phyloP scores from a whole-genome alignment of 2,329 filamentous ascomycete genomes.

The Aquanectria penicillioides region DNA sequence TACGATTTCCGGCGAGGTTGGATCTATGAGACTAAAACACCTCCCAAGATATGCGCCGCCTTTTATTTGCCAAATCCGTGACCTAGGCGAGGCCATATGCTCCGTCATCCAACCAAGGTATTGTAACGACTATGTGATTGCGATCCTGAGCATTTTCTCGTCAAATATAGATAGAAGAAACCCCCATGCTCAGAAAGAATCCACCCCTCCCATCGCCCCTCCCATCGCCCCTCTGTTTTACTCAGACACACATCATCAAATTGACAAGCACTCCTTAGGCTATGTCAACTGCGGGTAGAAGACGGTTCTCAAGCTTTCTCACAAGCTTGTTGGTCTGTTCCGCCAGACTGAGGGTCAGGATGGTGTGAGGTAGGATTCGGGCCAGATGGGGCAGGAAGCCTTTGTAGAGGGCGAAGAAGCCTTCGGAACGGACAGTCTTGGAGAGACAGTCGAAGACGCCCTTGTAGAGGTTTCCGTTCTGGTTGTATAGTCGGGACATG shows the following conservation, averaged over 20 bases:
- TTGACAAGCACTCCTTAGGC: not conserved
- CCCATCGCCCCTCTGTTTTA: not conserved
- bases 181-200: conserved; percentile 18
- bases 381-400: conserved; percentile 95
- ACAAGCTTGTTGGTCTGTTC: conserved; percentile 98
- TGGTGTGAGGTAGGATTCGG: conserved; percentile 93
- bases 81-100: conserved; percentile 29
- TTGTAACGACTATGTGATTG: conserved; percentile 21
- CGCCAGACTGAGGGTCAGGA: conserved; percentile 89
- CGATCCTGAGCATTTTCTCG: conserved; percentile 13
- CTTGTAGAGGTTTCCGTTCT: conserved; percentile 95
- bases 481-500: conserved; percentile 99
- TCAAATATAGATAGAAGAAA: conserved; percentile 29
- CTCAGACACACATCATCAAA: not conserved
- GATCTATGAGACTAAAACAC: conserved; percentile 35
- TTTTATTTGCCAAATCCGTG: conserved; percentile 39
- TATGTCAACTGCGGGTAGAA: conserved; percentile 57
- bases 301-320: conserved; percentile 74
- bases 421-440: conserved; percentile 92
- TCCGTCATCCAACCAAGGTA: conserved; percentile 28
- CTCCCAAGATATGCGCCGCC: conserved; percentile 37
- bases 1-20: conserved; percentile 22
- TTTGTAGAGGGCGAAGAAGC: conserved; percentile 94
- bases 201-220: not conserved
- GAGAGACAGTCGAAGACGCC: conserved; percentile 91